Evolutionary conservation across 192 early-diverging fungal genomes (phyloP).

Genomic region (Coemansia sp.): DNA sequence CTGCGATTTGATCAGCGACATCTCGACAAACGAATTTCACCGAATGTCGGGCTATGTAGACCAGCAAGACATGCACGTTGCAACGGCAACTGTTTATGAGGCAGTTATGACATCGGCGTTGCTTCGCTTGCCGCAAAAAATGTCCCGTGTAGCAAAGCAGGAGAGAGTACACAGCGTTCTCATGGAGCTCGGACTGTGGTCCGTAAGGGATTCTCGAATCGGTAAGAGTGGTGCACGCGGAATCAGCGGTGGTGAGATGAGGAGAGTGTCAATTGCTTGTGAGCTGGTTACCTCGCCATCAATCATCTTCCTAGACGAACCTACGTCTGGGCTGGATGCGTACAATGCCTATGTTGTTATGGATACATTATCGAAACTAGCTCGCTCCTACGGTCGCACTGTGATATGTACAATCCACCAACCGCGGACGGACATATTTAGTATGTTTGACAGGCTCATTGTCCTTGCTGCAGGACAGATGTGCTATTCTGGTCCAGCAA

Average conservation of each 20-base stretch:
- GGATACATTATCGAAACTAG: conserved; percentile 64
- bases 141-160: conserved; percentile 58
- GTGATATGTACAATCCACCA: conserved; percentile 95
- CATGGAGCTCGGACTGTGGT: conserved; percentile 78
- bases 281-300: conserved; percentile 90
- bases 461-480: conserved; percentile 80
- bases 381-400: conserved; percentile 57
- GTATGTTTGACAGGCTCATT: conserved; percentile 86
- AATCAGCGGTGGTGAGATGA: conserved; percentile 91
- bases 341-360: conserved; percentile 94
- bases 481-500: conserved; percentile 84
- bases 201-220: conserved; percentile 80
- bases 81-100: conserved; percentile 86
- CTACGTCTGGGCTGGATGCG: conserved; percentile 82
- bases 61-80: conserved; percentile 87
- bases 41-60: conserved; percentile 81
- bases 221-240: conserved; percentile 72
- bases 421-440: conserved; percentile 88
- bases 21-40: conserved; percentile 63
- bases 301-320: conserved; percentile 87
- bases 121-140: conserved; percentile 70
- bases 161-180: conserved; percentile 74
- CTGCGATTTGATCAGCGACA: conserved; percentile 57
- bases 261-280: conserved; percentile 91
- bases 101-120: conserved; percentile 86